Percentiles rank a stretch among this genome's conserved stretches.
Evolutionary conservation across 768 basidiomycete species (phyloP).

Genomic region (Mycena olivaceomarginata): DNA sequence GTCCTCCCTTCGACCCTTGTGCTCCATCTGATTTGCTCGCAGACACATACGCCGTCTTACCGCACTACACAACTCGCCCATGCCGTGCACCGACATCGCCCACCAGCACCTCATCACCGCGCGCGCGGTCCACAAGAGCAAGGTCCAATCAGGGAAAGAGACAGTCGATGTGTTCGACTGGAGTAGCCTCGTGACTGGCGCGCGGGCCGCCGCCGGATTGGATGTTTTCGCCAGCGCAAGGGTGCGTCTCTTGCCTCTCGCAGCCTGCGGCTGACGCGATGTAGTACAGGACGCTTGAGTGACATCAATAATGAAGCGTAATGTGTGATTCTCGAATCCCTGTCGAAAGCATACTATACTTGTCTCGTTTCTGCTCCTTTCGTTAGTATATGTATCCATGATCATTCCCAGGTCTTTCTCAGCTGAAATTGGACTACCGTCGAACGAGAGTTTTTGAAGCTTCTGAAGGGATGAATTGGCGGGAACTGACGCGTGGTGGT

Average conservation of each 20-base stretch:
- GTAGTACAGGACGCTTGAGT: background rate
- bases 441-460: too few relatives aligned
- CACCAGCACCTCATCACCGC: constrained; percentile 89
- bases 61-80: constrained; percentile 77
- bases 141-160: constrained; percentile 65
- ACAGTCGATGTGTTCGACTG: constrained; percentile 82
- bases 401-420: too few relatives aligned
- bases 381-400: too few relatives aligned
- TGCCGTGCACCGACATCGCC: constrained; percentile 83
- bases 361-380: background rate
- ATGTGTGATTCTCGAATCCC: background rate
- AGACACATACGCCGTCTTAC: constrained; percentile 84
- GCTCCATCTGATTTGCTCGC: background rate
- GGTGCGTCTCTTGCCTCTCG: background rate
- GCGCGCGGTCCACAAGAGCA: constrained; percentile 77
- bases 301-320: background rate
- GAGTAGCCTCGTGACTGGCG: constrained; percentile 87
- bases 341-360: background rate
- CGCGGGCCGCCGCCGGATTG: constrained; percentile 84
- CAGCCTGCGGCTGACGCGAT: background rate
- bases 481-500: too few relatives aligned
- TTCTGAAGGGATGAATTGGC: too few relatives aligned
- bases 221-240: constrained; percentile 59
- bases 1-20: constrained; percentile 45
- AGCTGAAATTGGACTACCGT: too few relatives aligned